Conservation (phyloP, 805 yeast genomes). For the Zygotorulaspora chibaensis region DNA sequence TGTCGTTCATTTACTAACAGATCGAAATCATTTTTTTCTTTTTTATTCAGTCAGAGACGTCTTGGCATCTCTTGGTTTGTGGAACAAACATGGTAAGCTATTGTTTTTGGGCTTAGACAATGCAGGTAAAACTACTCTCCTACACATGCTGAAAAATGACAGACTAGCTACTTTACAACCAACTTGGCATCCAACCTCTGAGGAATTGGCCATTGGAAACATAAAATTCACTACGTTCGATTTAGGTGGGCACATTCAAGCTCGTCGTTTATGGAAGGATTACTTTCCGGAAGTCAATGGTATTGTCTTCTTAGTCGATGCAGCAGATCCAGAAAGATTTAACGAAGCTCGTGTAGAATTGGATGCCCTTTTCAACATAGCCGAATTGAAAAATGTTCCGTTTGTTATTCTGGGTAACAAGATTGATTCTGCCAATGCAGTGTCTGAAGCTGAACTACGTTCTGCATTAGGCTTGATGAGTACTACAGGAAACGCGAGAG, state of each 20-base stretch:
- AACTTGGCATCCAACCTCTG: constrained; percentile 97
- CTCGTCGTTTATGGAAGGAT: constrained; percentile 98
- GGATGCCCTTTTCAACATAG: constrained; percentile 87
- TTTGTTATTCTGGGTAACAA: constrained; percentile 94
- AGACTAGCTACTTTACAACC: constrained; percentile 97
- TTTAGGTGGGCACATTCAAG: constrained; percentile 97
- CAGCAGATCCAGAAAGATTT: constrained; percentile 94
- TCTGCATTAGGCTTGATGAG: constrained; percentile 80
- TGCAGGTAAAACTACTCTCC: constrained; percentile 92
- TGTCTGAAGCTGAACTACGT: constrained; percentile 89
- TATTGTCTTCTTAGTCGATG: constrained; percentile 92
- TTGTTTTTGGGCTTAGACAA: constrained; percentile 94
- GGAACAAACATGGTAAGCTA: constrained; percentile 95
- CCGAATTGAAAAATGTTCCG: constrained; percentile 85
- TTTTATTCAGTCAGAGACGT: constrained; percentile 57
- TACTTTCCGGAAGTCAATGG: constrained; percentile 99
- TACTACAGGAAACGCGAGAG: constrained; percentile 82
- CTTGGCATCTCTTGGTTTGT: constrained; percentile 71
- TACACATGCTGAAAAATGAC: constrained; percentile 88
- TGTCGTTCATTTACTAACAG: constrained; percentile 12
- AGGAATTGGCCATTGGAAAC: constrained; percentile 93
- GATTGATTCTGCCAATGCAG: constrained; percentile 91
- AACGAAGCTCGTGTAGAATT: constrained; percentile 93
- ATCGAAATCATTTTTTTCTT: background rate
- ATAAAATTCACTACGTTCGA: constrained; percentile 97